Base-by-base conservation (phyloP, 2,329 filamentous ascomycete species). In the Hypoxylon sp. region DNA sequence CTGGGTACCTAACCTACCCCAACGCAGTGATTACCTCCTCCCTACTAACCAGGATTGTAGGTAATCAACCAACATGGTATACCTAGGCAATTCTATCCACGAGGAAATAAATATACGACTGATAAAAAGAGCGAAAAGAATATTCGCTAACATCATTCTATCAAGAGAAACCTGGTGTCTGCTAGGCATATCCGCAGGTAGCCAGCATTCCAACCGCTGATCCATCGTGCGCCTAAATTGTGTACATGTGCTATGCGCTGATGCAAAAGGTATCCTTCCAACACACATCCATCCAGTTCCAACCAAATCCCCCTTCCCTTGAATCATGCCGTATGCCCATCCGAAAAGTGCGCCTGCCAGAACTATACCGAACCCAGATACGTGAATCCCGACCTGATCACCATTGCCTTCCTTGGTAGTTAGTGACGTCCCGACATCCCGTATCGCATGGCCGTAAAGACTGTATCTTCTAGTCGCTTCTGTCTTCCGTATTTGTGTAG, bases 241-340 rank as follows among this genome's bases (percentile, higher is more conserved):
- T 17, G 44, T 28, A 26, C 4, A 26, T 26, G 7, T 28, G 22
- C 17, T 5, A 47, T 53, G 54, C 62, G 65, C 65, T 68, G 65
- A 65, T 65, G 59, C 63, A 68, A 68, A 68, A 68, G 62, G 62
- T 65, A 68, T 65, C 59, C 65, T 58, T 58, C 62, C 62, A 56
- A 63, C 28, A 50, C 54, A 48, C 50, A 24, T 53, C 59, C 56
- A 58, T 60, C 59, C 65, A 56, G 55, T 56, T 61, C 63, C 65
- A 56, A 68, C 58, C 65, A 41, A 17, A 19, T 65, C 49, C 60
- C 53, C 57, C 43, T 58, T 56, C 58, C 46, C 44, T 62, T 34
- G 59, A 43, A 59, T 53, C 54, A 61, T 64, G 56, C 54, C 24
- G 50, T 62, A 69, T 70, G 59, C 64, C 64, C 60, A 55, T 24